phyloP scores from a whole-genome alignment of 202 grass and related monocot genomes.

The Eragrostis tef region DNA sequence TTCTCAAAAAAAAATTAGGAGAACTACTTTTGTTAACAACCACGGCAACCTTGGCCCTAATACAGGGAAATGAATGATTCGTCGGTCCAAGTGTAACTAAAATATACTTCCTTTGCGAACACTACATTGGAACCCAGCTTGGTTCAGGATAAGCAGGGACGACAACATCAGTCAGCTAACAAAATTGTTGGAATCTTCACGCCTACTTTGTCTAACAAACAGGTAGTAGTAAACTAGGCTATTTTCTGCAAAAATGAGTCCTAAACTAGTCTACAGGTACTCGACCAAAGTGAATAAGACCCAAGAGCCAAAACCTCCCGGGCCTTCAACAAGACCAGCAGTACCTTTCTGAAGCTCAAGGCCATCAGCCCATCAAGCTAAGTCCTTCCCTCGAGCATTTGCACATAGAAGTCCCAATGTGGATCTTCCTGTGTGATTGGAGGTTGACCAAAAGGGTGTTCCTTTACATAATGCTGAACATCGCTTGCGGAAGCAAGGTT shows the following conservation, averaged over 20 bases:
- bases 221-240: background rate
- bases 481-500: constrained; percentile 51
- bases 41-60: no score
- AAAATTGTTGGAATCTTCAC: no score
- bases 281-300: background rate
- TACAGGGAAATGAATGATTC: no score
- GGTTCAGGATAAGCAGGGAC: no score
- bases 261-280: constrained; percentile 4
- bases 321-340: background rate
- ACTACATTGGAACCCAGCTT: no score
- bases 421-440: constrained; percentile 53
- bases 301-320: background rate
- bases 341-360: background rate
- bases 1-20: no score
- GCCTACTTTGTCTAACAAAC: no score
- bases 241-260: no score
- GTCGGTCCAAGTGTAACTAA: no score
- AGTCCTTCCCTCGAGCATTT: constrained; percentile 49
- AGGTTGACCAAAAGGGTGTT: constrained; percentile 73
- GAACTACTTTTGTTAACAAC: no score
- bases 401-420: constrained; percentile 60
- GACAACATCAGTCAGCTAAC: no score
- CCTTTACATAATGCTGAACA: constrained; percentile 58
- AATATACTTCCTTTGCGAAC: no score
- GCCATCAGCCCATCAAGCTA: background rate